Percentiles rank a stretch among this genome's conserved stretches.
Conservation (phyloP, 495 filamentous ascomycete species). For the Cercophora scortea region DNA sequence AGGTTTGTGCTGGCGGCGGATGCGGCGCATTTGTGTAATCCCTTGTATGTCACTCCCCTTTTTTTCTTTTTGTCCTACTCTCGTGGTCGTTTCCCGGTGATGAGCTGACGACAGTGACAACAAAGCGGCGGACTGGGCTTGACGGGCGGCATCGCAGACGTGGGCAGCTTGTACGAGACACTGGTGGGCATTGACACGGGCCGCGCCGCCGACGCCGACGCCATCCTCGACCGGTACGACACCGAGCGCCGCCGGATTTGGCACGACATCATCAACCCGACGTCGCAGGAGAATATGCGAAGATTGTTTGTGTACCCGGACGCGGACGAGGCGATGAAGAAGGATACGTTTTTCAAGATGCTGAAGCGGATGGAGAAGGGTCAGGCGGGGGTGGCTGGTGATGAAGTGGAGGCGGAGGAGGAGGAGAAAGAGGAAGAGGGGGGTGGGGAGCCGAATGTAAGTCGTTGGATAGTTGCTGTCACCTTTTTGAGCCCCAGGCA, state of each 20-base stretch:
- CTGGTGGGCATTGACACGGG: conserved; percentile 39
- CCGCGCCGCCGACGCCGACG: conserved; percentile 33
- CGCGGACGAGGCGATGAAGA: conserved; percentile 25
- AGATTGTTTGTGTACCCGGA: conserved; percentile 19
- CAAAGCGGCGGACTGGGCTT: conserved; percentile 41
- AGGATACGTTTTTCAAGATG: conserved; percentile 34
- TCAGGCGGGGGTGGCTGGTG: not conserved
- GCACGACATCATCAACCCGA: conserved; percentile 39
- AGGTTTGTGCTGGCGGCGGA: conserved; percentile 48
- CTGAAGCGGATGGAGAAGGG: conserved; percentile 25
- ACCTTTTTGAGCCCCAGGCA: too few relatives aligned
- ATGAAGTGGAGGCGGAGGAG: not conserved
- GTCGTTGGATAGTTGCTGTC: too few relatives aligned
- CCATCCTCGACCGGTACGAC: conserved; percentile 43
- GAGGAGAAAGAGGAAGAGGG: not conserved
- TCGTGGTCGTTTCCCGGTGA: not conserved
- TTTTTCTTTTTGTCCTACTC: not conserved
- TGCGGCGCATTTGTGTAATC: conserved; percentile 47
- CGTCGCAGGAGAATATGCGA: conserved; percentile 37
- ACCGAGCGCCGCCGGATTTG: conserved; percentile 41
- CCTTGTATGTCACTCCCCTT: conserved; percentile 26
- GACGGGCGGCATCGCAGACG: conserved; percentile 46
- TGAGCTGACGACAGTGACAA: too few relatives aligned
- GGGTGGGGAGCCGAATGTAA: not conserved
- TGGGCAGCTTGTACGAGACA: conserved; percentile 42